Conservation (phyloP, 2,329 filamentous ascomycete species). For the Rhinocladiella mackenziei region DNA sequence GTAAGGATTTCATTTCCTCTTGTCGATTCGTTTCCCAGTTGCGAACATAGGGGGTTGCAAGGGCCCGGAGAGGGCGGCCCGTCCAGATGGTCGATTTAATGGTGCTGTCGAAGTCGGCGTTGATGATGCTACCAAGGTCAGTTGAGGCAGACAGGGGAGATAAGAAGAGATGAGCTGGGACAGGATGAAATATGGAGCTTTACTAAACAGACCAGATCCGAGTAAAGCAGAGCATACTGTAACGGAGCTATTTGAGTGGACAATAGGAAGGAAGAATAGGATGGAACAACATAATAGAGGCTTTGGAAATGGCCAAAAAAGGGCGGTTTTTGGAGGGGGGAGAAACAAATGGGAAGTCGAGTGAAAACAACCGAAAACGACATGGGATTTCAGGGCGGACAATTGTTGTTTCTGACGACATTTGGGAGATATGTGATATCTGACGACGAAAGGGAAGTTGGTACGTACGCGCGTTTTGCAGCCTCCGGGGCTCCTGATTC, state of each 20-base stretch:
- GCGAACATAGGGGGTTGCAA: conserved; percentile 69
- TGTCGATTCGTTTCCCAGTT: conserved; percentile 66
- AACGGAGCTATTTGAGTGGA: conserved; percentile 62
- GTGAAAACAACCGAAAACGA: too few species aligned
- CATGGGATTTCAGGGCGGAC: too few species aligned
- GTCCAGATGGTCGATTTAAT: conserved; percentile 72
- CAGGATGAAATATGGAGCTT: too few species aligned
- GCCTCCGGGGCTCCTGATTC: conserved; percentile 56
- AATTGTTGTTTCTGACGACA: too few species aligned
- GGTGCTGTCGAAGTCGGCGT: conserved; percentile 67
- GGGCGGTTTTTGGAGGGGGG: too few species aligned
- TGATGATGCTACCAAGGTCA: conserved; percentile 59
- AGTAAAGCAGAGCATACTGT: too few species aligned
- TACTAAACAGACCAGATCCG: too few species aligned
- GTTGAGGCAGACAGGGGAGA: neutral
- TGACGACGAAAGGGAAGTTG: too few species aligned
- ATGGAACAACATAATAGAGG: neutral
- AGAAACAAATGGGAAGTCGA: too few species aligned
- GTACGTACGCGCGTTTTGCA: conserved; percentile 21
- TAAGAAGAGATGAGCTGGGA: conserved; percentile 46
- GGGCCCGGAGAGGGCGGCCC: conserved; percentile 69
- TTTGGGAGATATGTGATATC: too few species aligned
- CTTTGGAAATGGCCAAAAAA: too few species aligned
- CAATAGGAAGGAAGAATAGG: neutral
- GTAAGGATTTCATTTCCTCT: conserved; percentile 62